Conservation (phyloP, 1,139 yeast genomes). For the Candida glucosophila region DNA sequence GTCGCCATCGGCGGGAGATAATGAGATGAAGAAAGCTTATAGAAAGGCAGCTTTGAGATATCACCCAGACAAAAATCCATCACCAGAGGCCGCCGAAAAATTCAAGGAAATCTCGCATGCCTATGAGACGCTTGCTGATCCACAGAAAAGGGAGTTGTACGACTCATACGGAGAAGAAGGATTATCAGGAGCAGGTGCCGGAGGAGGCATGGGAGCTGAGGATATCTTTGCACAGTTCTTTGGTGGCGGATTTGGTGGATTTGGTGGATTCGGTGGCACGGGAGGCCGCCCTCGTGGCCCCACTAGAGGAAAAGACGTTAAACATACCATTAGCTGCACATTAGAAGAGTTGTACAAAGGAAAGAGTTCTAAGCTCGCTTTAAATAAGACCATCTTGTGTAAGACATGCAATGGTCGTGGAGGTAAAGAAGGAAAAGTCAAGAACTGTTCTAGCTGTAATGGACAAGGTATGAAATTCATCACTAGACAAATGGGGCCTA, state of each 20-base stretch:
- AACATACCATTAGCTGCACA: slow-evolving; percentile 77
- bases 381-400: slow-evolving; percentile 88
- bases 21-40: slow-evolving; percentile 90
- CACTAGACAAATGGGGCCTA: slow-evolving; percentile 98
- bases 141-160: slow-evolving; percentile 81
- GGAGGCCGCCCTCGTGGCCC: slow-evolving; percentile 79
- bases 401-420: slow-evolving; percentile 89
- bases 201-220: slow-evolving; percentile 67
- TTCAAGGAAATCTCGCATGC: slow-evolving; percentile 89
- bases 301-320: slow-evolving; percentile 79
- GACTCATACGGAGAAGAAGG: slow-evolving; percentile 95
- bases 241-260: slow-evolving; percentile 55
- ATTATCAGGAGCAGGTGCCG: slow-evolving; percentile 64
- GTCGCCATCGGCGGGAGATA: slow-evolving; percentile 65
- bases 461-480: slow-evolving; percentile 91
- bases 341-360: slow-evolving; percentile 94
- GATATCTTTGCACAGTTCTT: slow-evolving; percentile 92
- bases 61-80: slow-evolving; percentile 84
- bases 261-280: no score
- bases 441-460: slow-evolving; percentile 75
- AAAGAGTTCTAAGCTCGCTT: slow-evolving; percentile 85
- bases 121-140: slow-evolving; percentile 79
- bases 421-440: slow-evolving; percentile 87
- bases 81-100: slow-evolving; percentile 89
- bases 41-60: slow-evolving; percentile 86